Conservation (phyloP, 2,329 filamentous ascomycete genomes). For the Fonsecaea erecta region DNA sequence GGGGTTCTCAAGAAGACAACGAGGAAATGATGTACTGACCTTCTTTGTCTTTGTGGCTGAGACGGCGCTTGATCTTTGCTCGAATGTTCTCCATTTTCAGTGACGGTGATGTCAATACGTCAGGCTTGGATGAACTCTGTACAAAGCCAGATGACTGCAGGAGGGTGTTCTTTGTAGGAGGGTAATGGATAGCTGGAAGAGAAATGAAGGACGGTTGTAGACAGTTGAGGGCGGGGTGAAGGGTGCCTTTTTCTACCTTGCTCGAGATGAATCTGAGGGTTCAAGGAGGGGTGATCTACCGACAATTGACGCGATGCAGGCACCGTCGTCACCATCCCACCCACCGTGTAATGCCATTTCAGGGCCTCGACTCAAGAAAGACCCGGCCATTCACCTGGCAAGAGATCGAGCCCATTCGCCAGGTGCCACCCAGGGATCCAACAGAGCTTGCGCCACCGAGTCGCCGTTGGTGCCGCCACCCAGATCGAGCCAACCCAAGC, state of each 20-base stretch:
- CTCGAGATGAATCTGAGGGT: not conserved
- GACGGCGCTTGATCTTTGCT: constrained; percentile 35
- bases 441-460: not conserved
- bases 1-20: not conserved
- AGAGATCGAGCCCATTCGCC: constrained; percentile 2
- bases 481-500: constrained; percentile 24
- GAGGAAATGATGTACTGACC: constrained; percentile 24
- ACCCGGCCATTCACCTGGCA: not conserved
- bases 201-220: not conserved
- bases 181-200: not conserved
- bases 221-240: constrained; percentile 10
- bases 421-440: not conserved
- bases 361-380: not conserved
- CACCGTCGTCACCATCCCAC: not conserved
- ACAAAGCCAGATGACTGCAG: not conserved
- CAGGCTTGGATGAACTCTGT: not conserved
- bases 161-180: not conserved
- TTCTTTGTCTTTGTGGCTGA: constrained; percentile 37
- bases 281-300: constrained; percentile 2
- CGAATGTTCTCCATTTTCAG: constrained; percentile 32
- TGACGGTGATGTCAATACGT: not conserved
- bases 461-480: not conserved
- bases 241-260: not conserved
- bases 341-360: not conserved
- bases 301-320: not conserved